Conservation (phyloP, 75 land plant species). For the Sequoia sempervirens region DNA sequence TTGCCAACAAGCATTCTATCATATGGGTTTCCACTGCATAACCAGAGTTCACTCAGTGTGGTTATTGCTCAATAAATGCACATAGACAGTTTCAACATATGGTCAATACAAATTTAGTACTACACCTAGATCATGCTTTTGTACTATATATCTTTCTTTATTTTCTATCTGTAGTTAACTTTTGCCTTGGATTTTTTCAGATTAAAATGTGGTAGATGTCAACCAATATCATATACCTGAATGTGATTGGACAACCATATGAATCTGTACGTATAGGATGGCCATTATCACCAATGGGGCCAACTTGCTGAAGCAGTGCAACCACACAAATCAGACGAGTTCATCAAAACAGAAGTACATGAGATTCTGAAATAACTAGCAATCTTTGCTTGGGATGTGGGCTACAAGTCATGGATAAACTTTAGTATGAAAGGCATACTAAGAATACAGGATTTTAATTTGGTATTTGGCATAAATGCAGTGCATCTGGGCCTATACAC, state of each 20-base stretch:
- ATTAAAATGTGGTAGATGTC: neutral
- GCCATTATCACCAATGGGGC: neutral
- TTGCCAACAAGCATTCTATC: conserved; percentile 82
- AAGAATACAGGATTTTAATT: neutral
- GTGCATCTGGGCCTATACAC: neutral
- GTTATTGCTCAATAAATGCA: neutral
- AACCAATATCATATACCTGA: neutral
- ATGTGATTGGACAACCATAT: neutral
- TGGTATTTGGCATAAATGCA: neutral
- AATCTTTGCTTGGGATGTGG: neutral
- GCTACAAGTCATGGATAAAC: neutral
- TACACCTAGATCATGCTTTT: neutral
- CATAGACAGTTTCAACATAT: neutral
- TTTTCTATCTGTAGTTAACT: neutral
- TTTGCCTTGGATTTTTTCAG: neutral
- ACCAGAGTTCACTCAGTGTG: neutral
- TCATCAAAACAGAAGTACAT: neutral
- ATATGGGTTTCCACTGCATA: conserved; percentile 62
- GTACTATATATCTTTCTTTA: neutral
- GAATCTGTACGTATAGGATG: neutral
- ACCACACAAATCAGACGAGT: neutral
- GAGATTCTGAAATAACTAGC: neutral
- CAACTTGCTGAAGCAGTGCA: neutral
- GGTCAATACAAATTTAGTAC: neutral
- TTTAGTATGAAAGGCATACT: neutral